Conservation (phyloP, 257 asterid genomes). For the Cinchona pubescens region DNA sequence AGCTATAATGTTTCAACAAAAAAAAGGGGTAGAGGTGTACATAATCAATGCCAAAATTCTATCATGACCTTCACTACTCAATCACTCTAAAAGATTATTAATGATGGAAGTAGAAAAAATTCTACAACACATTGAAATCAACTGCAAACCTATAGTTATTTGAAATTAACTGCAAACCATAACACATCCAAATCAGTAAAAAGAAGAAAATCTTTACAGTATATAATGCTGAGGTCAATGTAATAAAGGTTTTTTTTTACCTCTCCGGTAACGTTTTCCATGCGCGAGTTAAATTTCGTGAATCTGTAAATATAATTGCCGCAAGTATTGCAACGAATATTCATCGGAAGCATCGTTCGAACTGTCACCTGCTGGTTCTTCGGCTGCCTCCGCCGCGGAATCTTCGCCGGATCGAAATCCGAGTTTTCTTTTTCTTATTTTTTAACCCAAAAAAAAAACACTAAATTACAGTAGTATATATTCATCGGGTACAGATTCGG, state of each 20-base stretch:
- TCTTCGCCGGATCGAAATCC: neutral
- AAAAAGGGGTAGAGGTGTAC: neutral
- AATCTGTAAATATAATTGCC: slow-evolving; percentile 84
- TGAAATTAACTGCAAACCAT: neutral
- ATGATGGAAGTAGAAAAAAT: no score
- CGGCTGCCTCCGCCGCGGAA: slow-evolving; percentile 78
- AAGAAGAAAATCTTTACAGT: neutral
- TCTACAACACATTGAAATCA: no score
- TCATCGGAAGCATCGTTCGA: slow-evolving; percentile 43
- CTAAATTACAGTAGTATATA: no score
- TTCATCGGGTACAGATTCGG: no score
- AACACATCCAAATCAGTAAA: neutral
- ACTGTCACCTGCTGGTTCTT: slow-evolving; percentile 76
- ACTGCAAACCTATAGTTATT: no score
- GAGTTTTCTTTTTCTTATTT: no score
- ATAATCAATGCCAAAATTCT: neutral
- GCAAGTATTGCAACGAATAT: slow-evolving; percentile 54
- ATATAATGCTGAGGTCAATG: neutral
- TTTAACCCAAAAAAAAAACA: no score
- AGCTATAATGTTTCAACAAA: neutral
- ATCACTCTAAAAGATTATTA: no score
- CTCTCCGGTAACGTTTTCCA: slow-evolving; percentile 81
- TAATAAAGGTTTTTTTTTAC: slow-evolving; percentile 28
- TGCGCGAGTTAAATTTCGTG: slow-evolving; percentile 81
- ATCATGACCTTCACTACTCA: neutral